These are phyloP conservation scores for Clarireedia hainanense DNA, from an alignment of 2,329 filamentous ascomycete species.

Conservation along the genomic window DNA sequence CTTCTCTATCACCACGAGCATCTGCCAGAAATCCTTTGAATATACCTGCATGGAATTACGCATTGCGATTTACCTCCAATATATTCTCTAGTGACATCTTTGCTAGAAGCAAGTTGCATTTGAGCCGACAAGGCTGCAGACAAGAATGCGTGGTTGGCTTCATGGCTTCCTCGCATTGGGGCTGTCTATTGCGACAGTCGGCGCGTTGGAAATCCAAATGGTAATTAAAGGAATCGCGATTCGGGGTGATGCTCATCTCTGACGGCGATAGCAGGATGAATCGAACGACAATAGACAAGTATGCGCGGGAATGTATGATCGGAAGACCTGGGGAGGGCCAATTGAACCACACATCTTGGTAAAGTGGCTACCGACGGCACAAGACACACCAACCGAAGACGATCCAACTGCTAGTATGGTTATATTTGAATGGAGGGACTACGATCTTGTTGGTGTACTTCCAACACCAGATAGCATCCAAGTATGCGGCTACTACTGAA, in stretches of 20 bases:
- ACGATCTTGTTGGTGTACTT: slow-evolving; percentile 65
- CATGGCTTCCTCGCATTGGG: slow-evolving; percentile 43
- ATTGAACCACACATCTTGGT: slow-evolving; percentile 84
- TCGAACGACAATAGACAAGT: slow-evolving; percentile 69
- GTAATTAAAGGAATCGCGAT: slow-evolving; percentile 32
- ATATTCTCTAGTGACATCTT: background rate
- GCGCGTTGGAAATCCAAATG: slow-evolving; percentile 50
- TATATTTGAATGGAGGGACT: slow-evolving; percentile 92
- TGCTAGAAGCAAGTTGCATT: background rate
- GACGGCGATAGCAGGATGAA: slow-evolving; percentile 51
- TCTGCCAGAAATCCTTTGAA: background rate
- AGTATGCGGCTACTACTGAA: slow-evolving; percentile 34
- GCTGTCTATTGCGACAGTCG: slow-evolving; percentile 45
- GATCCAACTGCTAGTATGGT: slow-evolving; percentile 77
- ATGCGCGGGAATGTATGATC: slow-evolving; percentile 91
- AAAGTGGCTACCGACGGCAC: slow-evolving; percentile 61
- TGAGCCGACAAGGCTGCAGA: slow-evolving; percentile 20
- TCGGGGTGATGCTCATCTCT: slow-evolving; percentile 11
- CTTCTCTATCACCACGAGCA: background rate
- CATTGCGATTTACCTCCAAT: background rate
- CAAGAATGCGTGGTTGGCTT: slow-evolving; percentile 47
- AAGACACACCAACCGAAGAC: slow-evolving; percentile 48
- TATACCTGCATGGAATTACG: background rate
- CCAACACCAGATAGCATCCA: slow-evolving; percentile 45
- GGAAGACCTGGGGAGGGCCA: slow-evolving; percentile 77